These are phyloP conservation scores for Eucalyptus shirleyi DNA, from an alignment of 345 rosid genomes.

Conservation along the genomic window DNA sequence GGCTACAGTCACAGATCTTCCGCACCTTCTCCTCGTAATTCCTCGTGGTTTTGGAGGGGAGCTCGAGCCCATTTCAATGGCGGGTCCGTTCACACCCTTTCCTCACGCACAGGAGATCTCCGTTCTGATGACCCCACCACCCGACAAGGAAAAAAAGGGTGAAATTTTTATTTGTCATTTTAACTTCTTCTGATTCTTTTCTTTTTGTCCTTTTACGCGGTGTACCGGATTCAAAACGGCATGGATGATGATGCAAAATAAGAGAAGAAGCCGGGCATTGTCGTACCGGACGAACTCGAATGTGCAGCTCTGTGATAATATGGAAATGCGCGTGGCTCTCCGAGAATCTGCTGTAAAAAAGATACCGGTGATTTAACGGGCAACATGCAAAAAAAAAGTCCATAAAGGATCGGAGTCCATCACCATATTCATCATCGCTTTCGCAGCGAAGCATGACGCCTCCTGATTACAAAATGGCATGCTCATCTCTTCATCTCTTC, in stretches of 20 bases:
- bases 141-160: not conserved
- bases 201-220: not conserved
- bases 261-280: not conserved
- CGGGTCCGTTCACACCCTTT: not conserved
- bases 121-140: not conserved
- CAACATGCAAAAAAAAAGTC: not conserved
- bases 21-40: not conserved
- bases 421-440: not conserved
- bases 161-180: not conserved
- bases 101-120: not conserved
- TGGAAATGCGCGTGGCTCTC: not conserved
- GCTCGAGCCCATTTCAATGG: not conserved
- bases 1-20: not conserved
- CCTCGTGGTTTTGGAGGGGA: not conserved
- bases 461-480: not conserved
- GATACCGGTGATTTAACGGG: not conserved
- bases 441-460: not conserved
- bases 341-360: not conserved
- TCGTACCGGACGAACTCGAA: not conserved
- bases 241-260: not conserved
- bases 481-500: not conserved
- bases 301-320: not conserved
- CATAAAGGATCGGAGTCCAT: not conserved
- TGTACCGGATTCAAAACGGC: not conserved
- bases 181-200: not conserved